Base-by-base conservation (phyloP, 176 grass and related monocot species). In the Elaeis guineensis region DNA sequence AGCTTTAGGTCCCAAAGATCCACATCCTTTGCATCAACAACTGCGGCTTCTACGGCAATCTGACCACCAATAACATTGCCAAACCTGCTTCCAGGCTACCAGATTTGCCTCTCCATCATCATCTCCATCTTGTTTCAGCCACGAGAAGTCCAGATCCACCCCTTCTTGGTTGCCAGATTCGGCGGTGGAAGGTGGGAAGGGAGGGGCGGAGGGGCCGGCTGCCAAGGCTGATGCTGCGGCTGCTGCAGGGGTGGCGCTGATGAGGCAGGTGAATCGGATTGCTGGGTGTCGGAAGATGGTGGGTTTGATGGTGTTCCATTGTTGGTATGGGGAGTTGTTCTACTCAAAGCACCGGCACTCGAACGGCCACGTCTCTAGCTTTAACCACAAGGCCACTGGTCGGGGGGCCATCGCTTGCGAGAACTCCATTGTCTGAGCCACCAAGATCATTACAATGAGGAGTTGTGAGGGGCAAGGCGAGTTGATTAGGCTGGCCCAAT, bases 271-370 rank as follows among this genome's bases (percentile, higher is more conserved):
- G 50, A 63, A 55, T 12, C 51, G 50, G 59, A 55, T 50, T 59
- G 12, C 16, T 11, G 18, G 28, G 26, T 72, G 70, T 26, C 25
- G 19, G 70, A 72, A 61, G 70, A 51, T 25, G 59, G 58, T 72
- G 19, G 26, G 70, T n/a, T 19, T 72, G 24, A 48, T 19, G 24
- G 70, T 59, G 49, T 72, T 72, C 28, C 50, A 50, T 50, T 72
- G 59, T 58, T 58, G 58, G 18, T 72, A 50, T 25, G 70, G 70
- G 5, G 59, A 54, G 26, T 23, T 55, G 19, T 72, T 63, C 70
- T n/a, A 50, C 59, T 50, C 58, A 1, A 58, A 72, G 59, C 70
- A 72, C 49, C 59, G 59, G 18, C 63, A 72, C 51, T 72, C 59
- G 57, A 58, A 72, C 25, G 50, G 59, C 44, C 70, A 63, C 50